A percentile compares a stretch with the other conserved stretches of the same genome.
Evolutionary conservation across 2,329 filamentous ascomycete species (phyloP).

Genomic region (Claviceps capensis): DNA sequence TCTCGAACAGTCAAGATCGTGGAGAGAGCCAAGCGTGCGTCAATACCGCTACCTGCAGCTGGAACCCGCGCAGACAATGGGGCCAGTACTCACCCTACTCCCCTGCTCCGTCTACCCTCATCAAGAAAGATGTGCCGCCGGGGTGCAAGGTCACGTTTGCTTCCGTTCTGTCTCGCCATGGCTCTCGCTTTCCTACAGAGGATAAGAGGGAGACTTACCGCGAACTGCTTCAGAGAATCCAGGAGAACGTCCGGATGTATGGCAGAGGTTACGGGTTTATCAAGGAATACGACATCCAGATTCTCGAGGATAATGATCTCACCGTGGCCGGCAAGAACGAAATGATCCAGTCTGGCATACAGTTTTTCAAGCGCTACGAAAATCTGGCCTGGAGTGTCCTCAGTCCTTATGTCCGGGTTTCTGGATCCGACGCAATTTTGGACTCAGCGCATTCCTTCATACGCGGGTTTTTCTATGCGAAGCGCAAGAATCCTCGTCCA

Average conservation of each 20-base stretch:
- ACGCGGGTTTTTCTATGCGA: constrained; percentile 49
- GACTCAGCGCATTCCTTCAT: constrained; percentile 65
- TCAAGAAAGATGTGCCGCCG: constrained; percentile 46
- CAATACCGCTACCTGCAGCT: constrained; percentile 30
- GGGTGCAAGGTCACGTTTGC: constrained; percentile 66
- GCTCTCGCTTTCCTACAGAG: constrained; percentile 65
- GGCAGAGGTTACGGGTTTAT: constrained; percentile 56
- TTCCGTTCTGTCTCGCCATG: constrained; percentile 72
- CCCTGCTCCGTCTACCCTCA: constrained; percentile 49
- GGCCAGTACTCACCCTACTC: constrained; percentile 88
- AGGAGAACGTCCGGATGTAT: constrained; percentile 43
- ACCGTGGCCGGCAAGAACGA: constrained; percentile 53
- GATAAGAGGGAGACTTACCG: constrained; percentile 53
- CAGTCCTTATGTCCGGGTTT: constrained; percentile 59
- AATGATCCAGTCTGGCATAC: constrained; percentile 59
- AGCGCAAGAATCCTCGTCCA: constrained; percentile 24
- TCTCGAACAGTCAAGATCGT: constrained; percentile 5
- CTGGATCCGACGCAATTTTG: constrained; percentile 57
- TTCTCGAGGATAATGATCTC: constrained; percentile 54
- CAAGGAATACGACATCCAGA: constrained; percentile 51
- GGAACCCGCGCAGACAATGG: constrained; percentile 54
- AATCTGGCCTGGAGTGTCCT: constrained; percentile 35
- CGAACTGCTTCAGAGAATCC: constrained; percentile 50
- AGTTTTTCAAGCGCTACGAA: constrained; percentile 63
- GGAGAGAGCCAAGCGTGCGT: not conserved